phyloP scores from a whole-genome alignment of 371 early-diverging fungal species.

The Mucor indicus region DNA sequence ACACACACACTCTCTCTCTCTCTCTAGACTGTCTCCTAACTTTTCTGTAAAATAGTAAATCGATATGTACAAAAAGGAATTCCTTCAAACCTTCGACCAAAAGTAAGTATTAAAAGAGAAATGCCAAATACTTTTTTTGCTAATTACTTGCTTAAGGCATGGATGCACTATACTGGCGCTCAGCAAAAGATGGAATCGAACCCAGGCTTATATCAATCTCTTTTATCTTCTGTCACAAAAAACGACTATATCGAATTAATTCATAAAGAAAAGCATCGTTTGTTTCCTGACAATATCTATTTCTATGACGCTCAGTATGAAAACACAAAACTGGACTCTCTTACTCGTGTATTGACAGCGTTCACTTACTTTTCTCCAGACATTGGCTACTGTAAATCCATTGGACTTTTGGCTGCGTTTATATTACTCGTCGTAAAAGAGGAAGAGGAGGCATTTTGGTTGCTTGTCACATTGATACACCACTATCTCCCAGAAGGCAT shows the following conservation, averaged over 20 bases:
- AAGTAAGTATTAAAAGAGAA: slow-evolving; percentile 36
- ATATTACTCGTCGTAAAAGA: slow-evolving; percentile 69
- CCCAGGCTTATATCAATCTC: slow-evolving; percentile 54
- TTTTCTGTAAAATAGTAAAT: slow-evolving; percentile 45
- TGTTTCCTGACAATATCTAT: slow-evolving; percentile 77
- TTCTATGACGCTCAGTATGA: slow-evolving; percentile 39
- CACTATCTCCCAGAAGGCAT: slow-evolving; percentile 73
- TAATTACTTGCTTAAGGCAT: slow-evolving; percentile 42
- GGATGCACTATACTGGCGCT: slow-evolving; percentile 84
- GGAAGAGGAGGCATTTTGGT: slow-evolving; percentile 83
- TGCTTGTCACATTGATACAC: slow-evolving; percentile 70
- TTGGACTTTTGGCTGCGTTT: slow-evolving; percentile 80
- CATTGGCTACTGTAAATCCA: slow-evolving; percentile 85
- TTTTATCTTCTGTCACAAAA: no score
- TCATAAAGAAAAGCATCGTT: slow-evolving; percentile 76
- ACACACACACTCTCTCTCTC: not conserved
- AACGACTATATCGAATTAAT: slow-evolving; percentile 67
- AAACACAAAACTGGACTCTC: slow-evolving; percentile 51
- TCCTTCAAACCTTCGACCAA: slow-evolving; percentile 61
- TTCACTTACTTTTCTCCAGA: slow-evolving; percentile 62
- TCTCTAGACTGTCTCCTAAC: not conserved
- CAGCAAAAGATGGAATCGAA: slow-evolving; percentile 54
- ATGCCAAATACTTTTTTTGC: not conserved
- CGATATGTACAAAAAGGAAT: slow-evolving; percentile 77
- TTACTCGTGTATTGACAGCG: slow-evolving; percentile 70